Base-by-base conservation (phyloP, 331 rosid species). In the Telfairia occidentalis region DNA sequence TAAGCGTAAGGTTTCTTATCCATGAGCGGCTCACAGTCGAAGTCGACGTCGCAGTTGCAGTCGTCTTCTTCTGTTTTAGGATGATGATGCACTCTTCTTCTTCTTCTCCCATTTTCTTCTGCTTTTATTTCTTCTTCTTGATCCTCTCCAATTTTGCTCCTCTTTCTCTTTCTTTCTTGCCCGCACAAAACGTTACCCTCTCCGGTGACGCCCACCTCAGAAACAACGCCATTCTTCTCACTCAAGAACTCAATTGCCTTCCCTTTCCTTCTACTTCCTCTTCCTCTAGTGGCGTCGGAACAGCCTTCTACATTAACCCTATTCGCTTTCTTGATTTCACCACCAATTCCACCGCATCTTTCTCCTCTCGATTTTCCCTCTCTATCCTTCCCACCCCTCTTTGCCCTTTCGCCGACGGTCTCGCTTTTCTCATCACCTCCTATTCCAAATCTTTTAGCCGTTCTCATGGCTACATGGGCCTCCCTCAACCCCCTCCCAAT, bases 161-260 rank as follows among this genome's bases (percentile, higher is more conserved):
- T 3, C 73, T 54, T 19, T 83, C 90, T 3, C 7, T 42, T 72
- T 74, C 85, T 74, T 77, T 66, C 78, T 78, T 46, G 71, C 81
- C 85, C 16, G 72, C 80, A 5, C 63, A 83, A 59, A 89, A 89
- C 71, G 59, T 92, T 66, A 90, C 98, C 42, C 92, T 92, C 85
- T 89, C 73, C 19, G 97, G 93, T 15, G 96, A 92, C 45, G 97
- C 98, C 35, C 84, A 65, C 43, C 81, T 84, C 86, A 53, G 70
- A 13, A 79, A 85, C 78, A 75, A 71, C 45, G 74, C 90, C 80
- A 85, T 92, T 45, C 57, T 79, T 28, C 98, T 92, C 76, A 85
- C 98, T 53, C 87, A 83, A 53, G 85, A 84, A 54, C 82, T 73
- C 80, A 9, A 78, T 15, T 90, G 92, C 64, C 71, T 54, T 24